A percentile compares a stretch with the other conserved stretches of the same genome.
phyloP scores from a whole-genome alignment of 2,329 filamentous ascomycete genomes.

The Juglanconis sp. region DNA sequence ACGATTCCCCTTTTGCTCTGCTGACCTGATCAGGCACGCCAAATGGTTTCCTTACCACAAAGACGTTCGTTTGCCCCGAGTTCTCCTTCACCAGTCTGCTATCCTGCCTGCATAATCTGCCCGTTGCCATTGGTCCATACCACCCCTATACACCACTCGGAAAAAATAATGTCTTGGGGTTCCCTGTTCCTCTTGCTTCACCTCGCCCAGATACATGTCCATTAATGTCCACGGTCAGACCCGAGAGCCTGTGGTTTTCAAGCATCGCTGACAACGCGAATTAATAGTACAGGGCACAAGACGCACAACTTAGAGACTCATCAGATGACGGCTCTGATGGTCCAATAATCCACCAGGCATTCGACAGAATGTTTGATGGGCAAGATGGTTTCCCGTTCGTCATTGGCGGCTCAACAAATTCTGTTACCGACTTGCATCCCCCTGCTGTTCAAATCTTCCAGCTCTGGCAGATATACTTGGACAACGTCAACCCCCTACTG shows the following conservation, averaged over 20 bases:
- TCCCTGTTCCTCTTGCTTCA: not conserved
- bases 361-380: conserved; percentile 56
- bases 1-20: conserved; percentile 23
- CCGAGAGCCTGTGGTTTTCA: not conserved
- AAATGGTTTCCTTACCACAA: conserved; percentile 52
- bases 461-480: conserved; percentile 67
- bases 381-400: conserved; percentile 57
- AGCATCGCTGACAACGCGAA: not conserved
- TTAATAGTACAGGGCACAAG: conserved; percentile 44
- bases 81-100: not conserved
- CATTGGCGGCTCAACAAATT: conserved; percentile 41
- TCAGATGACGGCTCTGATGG: conserved; percentile 54
- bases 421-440: conserved; percentile 49
- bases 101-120: not conserved
- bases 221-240: not conserved
- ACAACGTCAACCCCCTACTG: conserved; percentile 66
- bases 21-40: conserved; percentile 32
- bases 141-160: not conserved
- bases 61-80: conserved; percentile 38
- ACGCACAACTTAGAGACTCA: conserved; percentile 48
- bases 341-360: conserved; percentile 55
- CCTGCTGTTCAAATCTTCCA: conserved; percentile 58
- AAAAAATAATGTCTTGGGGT: not conserved
- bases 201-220: not conserved
- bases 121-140: not conserved